phyloP scores from a whole-genome alignment of 2,329 filamentous ascomycete genomes.

The Neonectria hederae region DNA sequence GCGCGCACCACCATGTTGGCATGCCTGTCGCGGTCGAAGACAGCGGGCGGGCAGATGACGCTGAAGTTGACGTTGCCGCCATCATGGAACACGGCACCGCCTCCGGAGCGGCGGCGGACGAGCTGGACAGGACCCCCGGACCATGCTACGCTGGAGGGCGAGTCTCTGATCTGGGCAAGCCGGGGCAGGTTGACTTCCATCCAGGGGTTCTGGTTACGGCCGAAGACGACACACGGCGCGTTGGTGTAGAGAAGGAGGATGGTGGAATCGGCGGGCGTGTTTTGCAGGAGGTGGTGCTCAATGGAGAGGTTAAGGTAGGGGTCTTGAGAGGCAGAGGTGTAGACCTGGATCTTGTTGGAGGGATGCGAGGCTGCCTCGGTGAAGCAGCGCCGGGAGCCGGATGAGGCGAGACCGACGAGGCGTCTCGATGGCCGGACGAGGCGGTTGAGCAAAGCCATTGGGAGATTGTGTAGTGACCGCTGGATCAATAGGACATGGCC shows the following conservation, averaged over 20 bases:
- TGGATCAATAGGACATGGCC: neutral
- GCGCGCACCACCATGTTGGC: constrained; percentile 94
- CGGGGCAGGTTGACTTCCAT: constrained; percentile 81
- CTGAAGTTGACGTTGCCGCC: constrained; percentile 93
- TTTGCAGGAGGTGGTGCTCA: constrained; percentile 87
- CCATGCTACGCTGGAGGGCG: constrained; percentile 38
- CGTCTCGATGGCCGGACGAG: constrained; percentile 9
- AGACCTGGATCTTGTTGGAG: constrained; percentile 70
- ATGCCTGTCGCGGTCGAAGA: constrained; percentile 86
- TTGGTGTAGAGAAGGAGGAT: constrained; percentile 92
- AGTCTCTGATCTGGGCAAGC: constrained; percentile 51
- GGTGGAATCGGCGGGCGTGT: constrained; percentile 74
- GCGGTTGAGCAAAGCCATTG: constrained; percentile 25
- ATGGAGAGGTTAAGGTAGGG: constrained; percentile 93
- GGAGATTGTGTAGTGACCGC: neutral
- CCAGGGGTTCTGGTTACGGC: constrained; percentile 98
- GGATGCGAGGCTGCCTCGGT: constrained; percentile 52
- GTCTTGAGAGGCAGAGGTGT: constrained; percentile 73
- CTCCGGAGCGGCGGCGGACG: constrained; percentile 86
- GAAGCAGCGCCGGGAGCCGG: constrained; percentile 44
- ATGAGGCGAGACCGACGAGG: constrained; percentile 16
- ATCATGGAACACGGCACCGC: constrained; percentile 95
- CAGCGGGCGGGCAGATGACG: constrained; percentile 81
- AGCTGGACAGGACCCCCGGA: constrained; percentile 58
- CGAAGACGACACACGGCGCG: constrained; percentile 86